Percentiles rank a stretch among this genome's conserved stretches.
phyloP scores from a whole-genome alignment of 768 basidiomycete genomes.

The Pleurotus salmoneostramineus region DNA sequence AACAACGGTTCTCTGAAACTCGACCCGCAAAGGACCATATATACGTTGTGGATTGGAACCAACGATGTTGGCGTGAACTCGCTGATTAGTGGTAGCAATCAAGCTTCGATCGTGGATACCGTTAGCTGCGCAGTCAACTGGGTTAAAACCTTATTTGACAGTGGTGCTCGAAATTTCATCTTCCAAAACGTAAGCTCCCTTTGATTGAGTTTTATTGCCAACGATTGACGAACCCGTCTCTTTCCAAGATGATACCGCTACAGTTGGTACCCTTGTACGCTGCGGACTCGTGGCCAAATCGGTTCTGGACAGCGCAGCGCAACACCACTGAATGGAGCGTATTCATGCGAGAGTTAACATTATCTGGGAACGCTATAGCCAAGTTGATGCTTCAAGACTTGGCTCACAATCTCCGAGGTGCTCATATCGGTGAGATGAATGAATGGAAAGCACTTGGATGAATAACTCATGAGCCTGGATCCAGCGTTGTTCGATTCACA shows the following conservation, averaged over 20 bases:
- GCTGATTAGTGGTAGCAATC: conserved; percentile 31
- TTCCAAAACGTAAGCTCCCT: conserved; percentile 41
- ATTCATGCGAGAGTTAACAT: conserved; percentile 32
- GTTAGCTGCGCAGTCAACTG: conserved; percentile 37
- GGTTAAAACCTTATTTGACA: conserved; percentile 34
- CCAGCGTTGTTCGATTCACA: conserved; percentile 40
- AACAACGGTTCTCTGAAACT: conserved; percentile 20
- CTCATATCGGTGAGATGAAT: conserved; percentile 37
- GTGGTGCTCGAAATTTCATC: conserved; percentile 45
- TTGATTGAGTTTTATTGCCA: not conserved
- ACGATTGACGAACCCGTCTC: not conserved
- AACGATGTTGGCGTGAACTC: conserved; percentile 40
- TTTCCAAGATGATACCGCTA: conserved; percentile 35
- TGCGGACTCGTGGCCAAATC: conserved; percentile 26
- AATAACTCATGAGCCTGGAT: not conserved
- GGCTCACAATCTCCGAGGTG: conserved; percentile 27
- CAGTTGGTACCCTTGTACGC: conserved; percentile 31
- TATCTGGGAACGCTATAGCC: conserved; percentile 30
- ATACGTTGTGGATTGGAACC: conserved; percentile 52
- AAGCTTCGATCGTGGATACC: conserved; percentile 38
- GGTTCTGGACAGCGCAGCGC: conserved; percentile 27
- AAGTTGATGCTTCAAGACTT: conserved; percentile 30
- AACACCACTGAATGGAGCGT: conserved; percentile 39
- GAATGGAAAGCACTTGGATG: not conserved
- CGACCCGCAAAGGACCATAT: conserved; percentile 34